Evolutionary conservation across 257 asterid species (phyloP).

Genomic region (Solanum verrucosum): DNA sequence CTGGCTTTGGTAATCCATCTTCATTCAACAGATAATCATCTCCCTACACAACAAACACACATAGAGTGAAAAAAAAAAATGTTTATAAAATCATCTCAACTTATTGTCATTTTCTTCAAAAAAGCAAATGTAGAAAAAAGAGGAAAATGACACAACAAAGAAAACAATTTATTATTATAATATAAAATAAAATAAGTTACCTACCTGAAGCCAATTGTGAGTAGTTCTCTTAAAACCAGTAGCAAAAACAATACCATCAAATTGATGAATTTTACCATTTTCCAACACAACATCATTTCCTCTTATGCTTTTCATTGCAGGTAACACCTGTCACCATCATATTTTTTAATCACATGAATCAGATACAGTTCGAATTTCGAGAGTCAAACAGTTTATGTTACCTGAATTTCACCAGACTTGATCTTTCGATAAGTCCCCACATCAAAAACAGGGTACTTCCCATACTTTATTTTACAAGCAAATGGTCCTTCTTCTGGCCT

Average conservation of each 20-base stretch:
- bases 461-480: too few species aligned
- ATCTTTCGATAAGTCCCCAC: conserved; percentile 48
- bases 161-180: neutral
- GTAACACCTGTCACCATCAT: conserved; percentile 38
- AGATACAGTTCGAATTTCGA: too few species aligned
- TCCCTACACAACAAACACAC: too few species aligned
- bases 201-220: conserved; percentile 62
- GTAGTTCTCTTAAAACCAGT: conserved; percentile 80
- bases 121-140: neutral
- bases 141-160: neutral
- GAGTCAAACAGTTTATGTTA: neutral
- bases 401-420: conserved; percentile 57
- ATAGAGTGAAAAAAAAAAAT: too few species aligned
- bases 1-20: too few species aligned
- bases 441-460: conserved; percentile 51
- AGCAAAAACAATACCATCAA: conserved; percentile 55
- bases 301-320: conserved; percentile 25
- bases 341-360: neutral
- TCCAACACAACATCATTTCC: conserved; percentile 37
- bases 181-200: too few species aligned
- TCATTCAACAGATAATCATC: too few species aligned
- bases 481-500: too few species aligned
- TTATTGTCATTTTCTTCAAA: neutral
- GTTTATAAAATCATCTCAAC: too few species aligned
- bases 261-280: conserved; percentile 28